Base-by-base conservation (phyloP, 495 filamentous ascomycete species). In the Halenospora varia region DNA sequence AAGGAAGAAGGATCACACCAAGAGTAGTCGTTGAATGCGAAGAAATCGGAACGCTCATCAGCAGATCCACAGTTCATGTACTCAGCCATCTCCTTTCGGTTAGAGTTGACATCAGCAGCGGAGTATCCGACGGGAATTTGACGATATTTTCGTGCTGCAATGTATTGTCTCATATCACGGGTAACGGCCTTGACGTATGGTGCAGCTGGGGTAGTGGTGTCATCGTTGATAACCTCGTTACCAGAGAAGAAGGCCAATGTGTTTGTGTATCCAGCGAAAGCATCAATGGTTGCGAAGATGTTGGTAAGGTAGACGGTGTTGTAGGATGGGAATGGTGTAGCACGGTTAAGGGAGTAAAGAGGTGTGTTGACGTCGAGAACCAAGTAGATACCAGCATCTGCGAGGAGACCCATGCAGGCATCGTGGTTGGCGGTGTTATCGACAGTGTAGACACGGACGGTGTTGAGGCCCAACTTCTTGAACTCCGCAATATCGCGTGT, bases 1-100 rank as follows among this genome's bases (percentile, higher is more conserved):
- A 89, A 96, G 52, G 87, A 82, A 19, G 91, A 89, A 50, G 82
- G 82, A 63, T 91, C 87, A 67, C 93, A 97, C 93, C 93, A 97
- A 47, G 92, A 96, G 76, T 97, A 97, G 74, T 96, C 94, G 74
- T 97, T 97, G 77, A 96, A 96, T 49, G 90, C 92, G 71, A 96
- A 97, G 77, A 97, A 97, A 71, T 96, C 93, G 68, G 83, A 86
- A 25, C 93, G 84, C 76, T 88, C 84, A 65, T 90, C 89, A 50
- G 91, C 89, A 44, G 81, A 76, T 57, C 94, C 94, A 68, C 93
- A 97, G 82, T 97, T 96, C 83, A 97, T 89, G 80, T 92, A 97
- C 50, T 87, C 61, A 20, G 92, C 90, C 73, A 92, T 90, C 77
- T 97, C 84, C 67, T 88, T 82, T 67, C 92, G 90, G 74, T 96